phyloP scores from a whole-genome alignment of 2,329 filamentous ascomycete species.

The Penicillium sp. region DNA sequence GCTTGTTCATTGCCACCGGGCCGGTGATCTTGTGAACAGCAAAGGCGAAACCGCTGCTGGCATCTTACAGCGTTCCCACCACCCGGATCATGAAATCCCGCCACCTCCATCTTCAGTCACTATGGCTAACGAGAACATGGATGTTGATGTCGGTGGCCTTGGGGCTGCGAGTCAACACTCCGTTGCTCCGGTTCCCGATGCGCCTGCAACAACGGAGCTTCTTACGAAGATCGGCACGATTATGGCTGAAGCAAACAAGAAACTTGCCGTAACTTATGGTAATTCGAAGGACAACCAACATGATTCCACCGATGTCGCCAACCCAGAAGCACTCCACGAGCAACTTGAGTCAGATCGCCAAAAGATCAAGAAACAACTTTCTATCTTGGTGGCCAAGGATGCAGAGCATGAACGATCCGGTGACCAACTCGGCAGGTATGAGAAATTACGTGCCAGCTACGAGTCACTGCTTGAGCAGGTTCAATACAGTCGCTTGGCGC shows the following conservation, averaged over 20 bases:
- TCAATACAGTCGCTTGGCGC: conserved; percentile 40
- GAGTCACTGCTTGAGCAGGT: conserved; percentile 48
- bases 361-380: conserved; percentile 43
- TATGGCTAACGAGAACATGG: conserved; percentile 41
- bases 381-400: conserved; percentile 38
- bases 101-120: conserved; percentile 70
- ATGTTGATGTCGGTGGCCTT: conserved; percentile 26
- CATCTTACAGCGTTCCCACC: conserved; percentile 74
- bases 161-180: conserved; percentile 34
- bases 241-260: conserved; percentile 71
- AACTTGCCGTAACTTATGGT: conserved; percentile 59
- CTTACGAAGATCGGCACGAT: conserved; percentile 69
- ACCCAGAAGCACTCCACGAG: conserved; percentile 43
- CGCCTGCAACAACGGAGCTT: conserved; percentile 66
- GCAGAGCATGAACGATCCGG: conserved; percentile 38
- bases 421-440: conserved; percentile 42
- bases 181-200: conserved; percentile 37
- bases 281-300: conserved; percentile 67
- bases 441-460: conserved; percentile 36
- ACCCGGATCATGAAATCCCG: conserved; percentile 62
- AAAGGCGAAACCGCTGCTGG: conserved; percentile 83
- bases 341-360: conserved; percentile 48
- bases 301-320: conserved; percentile 42
- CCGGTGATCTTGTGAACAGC: conserved; percentile 78
- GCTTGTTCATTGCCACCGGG: conserved; percentile 72